A percentile compares a stretch with the other conserved stretches of the same genome.
phyloP scores from a whole-genome alignment of 176 grass and related monocot species.

The Themeda triandra region DNA sequence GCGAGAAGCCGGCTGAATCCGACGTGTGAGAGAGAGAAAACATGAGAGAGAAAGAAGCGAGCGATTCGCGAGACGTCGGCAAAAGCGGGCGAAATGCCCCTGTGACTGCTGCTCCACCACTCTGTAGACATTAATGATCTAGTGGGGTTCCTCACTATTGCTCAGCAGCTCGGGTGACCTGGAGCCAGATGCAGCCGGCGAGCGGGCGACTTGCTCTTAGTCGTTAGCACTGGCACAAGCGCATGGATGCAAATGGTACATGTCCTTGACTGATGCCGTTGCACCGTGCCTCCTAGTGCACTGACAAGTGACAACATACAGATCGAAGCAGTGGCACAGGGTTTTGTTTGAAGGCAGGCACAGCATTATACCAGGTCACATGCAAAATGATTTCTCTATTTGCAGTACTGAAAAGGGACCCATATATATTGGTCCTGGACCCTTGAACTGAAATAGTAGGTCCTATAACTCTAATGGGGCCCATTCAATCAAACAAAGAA shows the following conservation, averaged over 20 bases:
- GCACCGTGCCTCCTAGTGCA: slow-evolving; percentile 12
- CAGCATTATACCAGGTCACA: not conserved
- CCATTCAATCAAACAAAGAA: not conserved
- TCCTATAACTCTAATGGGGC: not conserved
- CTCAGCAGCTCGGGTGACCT: no score
- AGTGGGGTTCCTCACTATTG: no score
- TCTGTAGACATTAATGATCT: no score
- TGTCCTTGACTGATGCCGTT: slow-evolving; percentile 16
- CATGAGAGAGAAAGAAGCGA: no score
- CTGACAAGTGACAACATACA: not conserved
- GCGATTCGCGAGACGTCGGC: no score
- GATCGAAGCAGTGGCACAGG: not conserved
- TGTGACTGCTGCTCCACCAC: no score
- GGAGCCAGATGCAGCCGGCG: no score
- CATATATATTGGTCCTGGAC: not conserved
- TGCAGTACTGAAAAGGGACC: not conserved
- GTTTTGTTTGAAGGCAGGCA: slow-evolving; percentile 12
- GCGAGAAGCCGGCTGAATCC: no score
- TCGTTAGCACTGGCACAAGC: not conserved
- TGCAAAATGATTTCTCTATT: not conserved
- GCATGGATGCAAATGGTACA: not conserved
- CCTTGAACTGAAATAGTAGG: not conserved
- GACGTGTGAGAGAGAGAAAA: no score
- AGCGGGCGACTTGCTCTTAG: no score
- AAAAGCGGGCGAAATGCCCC: no score